These are phyloP conservation scores for Farysia itapuensis DNA, from an alignment of 1,284 basidiomycete species.

Conservation along the genomic window DNA sequence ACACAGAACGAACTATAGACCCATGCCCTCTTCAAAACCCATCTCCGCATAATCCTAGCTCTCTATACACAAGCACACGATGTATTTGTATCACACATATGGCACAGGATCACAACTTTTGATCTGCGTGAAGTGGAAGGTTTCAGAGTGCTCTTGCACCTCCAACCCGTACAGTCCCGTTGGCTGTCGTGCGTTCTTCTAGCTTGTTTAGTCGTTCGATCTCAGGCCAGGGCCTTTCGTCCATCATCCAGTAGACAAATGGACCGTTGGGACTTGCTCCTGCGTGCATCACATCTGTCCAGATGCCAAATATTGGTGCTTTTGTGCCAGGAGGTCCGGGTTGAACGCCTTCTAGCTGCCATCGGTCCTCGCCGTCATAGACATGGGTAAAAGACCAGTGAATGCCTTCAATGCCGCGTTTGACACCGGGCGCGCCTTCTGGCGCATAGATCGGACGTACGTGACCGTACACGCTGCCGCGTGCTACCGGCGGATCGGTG, in stretches of 20 bases:
- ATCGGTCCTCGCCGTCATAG: slow-evolving; percentile 44
- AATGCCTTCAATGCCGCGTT: slow-evolving; percentile 23
- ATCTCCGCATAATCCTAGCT: no score
- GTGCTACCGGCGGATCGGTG: slow-evolving; percentile 27
- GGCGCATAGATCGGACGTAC: slow-evolving; percentile 33
- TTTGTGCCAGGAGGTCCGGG: slow-evolving; percentile 35
- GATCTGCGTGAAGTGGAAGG: no score
- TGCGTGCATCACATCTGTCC: slow-evolving; percentile 35
- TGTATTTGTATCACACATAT: no score
- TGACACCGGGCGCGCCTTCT: slow-evolving; percentile 11
- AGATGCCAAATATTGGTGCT: slow-evolving; percentile 43
- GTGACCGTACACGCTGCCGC: slow-evolving; percentile 26
- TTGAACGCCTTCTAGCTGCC: slow-evolving; percentile 38
- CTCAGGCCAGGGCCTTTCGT: slow-evolving; percentile 34
- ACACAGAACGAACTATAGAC: no score
- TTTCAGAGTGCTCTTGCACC: no score
- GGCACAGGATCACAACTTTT: no score
- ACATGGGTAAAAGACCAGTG: slow-evolving; percentile 42
- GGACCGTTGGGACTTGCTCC: slow-evolving; percentile 32
- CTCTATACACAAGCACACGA: no score
- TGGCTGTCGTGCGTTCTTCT: no score
- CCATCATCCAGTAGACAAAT: slow-evolving; percentile 39
- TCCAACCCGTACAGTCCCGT: no score
- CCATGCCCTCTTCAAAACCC: no score
- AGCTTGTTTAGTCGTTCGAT: slow-evolving; percentile 3